These are phyloP conservation scores for Alternaria novae-zelandiae DNA, from an alignment of 2,329 filamentous ascomycete genomes.

Conservation along the genomic window DNA sequence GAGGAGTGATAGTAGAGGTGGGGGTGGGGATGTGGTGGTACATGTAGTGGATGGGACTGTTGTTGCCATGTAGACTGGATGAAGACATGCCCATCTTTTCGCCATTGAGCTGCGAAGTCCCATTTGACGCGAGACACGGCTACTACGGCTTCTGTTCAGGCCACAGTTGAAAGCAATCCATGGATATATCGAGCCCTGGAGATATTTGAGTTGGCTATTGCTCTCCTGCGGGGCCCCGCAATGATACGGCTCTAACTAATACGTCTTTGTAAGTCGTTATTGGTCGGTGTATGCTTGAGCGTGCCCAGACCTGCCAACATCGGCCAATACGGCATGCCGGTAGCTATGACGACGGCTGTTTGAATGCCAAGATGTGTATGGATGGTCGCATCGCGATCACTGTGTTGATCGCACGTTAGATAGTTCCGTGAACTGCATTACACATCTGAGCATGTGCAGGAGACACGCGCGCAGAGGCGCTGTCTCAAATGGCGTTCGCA, in stretches of 20 bases:
- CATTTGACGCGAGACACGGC: background rate
- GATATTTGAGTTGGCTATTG: background rate
- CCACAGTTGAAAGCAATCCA: background rate
- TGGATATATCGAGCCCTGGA: background rate
- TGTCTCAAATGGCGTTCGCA: background rate
- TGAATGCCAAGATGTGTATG: background rate
- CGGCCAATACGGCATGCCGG: conserved; percentile 16
- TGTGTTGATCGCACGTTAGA: background rate
- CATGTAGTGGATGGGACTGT: conserved; percentile 15
- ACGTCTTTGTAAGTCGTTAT: background rate
- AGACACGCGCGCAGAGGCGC: background rate
- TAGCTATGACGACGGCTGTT: conserved; percentile 14
- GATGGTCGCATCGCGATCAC: background rate
- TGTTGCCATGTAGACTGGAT: conserved; percentile 5
- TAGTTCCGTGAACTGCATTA: background rate
- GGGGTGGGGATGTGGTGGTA: background rate
- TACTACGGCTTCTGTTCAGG: background rate
- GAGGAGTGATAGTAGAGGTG: background rate
- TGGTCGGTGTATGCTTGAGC: background rate
- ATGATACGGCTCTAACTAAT: background rate
- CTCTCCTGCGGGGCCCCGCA: background rate
- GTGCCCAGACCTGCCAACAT: conserved; percentile 9
- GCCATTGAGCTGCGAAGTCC: background rate
- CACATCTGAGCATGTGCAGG: background rate
- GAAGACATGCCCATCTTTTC: background rate